A percentile compares a stretch with the other conserved stretches of the same genome.
Evolutionary conservation across 306 rosid genomes (phyloP).

Genomic region (Dalbergia oliveri): DNA sequence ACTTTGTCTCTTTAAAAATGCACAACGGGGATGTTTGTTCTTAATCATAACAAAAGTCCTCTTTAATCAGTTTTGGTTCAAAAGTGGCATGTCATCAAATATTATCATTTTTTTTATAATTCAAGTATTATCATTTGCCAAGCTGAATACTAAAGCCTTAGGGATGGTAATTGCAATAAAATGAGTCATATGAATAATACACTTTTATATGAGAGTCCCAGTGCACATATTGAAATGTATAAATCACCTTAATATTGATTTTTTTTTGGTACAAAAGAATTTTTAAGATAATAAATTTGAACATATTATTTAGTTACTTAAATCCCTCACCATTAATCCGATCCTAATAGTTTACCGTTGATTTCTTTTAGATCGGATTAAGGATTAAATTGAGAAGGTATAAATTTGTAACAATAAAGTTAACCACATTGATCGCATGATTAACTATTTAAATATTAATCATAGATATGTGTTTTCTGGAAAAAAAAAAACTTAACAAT

Average conservation of each 20-base stretch:
- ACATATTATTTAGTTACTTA: too few relatives aligned
- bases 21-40: conserved; percentile 45
- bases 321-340: too few relatives aligned
- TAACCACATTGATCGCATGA: not conserved
- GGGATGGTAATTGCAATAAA: conserved; percentile 24
- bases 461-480: too few relatives aligned
- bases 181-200: not conserved
- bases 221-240: too few relatives aligned
- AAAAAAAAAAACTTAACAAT: too few relatives aligned
- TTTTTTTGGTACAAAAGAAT: too few relatives aligned
- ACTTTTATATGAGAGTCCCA: not conserved
- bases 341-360: not conserved
- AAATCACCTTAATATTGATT: not conserved
- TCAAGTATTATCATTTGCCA: not conserved
- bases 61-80: conserved; percentile 1
- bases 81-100: conserved; percentile 17
- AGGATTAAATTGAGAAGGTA: not conserved
- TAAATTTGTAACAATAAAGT: not conserved
- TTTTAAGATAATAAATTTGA: too few relatives aligned
- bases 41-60: not conserved
- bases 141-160: not conserved
- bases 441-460: too few relatives aligned
- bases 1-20: conserved; percentile 41
- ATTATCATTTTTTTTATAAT: not conserved
- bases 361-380: not conserved